These are phyloP conservation scores for Heliamphora pulchella DNA, from an alignment of 179 eudicot species.

Conservation along the genomic window DNA sequence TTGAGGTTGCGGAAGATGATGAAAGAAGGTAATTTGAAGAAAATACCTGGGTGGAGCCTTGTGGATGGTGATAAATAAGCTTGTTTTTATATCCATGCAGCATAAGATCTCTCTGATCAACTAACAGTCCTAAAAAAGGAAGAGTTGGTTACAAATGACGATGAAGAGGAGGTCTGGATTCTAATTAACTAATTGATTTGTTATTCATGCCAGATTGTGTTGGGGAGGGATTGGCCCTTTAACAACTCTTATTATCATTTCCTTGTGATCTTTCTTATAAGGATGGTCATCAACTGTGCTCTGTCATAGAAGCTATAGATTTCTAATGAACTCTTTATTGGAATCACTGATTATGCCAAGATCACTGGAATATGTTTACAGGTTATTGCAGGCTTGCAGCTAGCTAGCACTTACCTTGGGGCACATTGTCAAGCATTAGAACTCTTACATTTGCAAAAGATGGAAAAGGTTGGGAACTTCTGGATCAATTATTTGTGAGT, in stretches of 20 bases:
- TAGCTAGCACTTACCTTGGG: background rate
- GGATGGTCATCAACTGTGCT: background rate
- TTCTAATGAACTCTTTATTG: constrained; percentile 6
- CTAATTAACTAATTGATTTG: background rate
- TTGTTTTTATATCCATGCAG: background rate
- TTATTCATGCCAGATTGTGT: background rate
- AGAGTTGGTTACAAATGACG: background rate
- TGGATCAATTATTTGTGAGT: background rate
- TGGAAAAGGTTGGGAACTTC: background rate
- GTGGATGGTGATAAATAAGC: constrained; percentile 26
- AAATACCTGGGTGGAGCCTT: constrained; percentile 66
- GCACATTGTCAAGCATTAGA: background rate
- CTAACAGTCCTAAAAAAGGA: background rate
- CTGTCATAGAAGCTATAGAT: background rate
- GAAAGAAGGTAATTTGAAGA: constrained; percentile 52
- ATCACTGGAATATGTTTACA: background rate
- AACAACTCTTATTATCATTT: too few relatives aligned
- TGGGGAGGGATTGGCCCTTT: too few relatives aligned
- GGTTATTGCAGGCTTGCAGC: background rate
- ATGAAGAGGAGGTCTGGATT: constrained; percentile 8
- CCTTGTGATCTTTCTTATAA: background rate
- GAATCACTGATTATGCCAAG: background rate
- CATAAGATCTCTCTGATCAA: background rate
- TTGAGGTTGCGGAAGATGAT: constrained; percentile 42
- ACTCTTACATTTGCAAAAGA: background rate